Percentiles rank a stretch among this genome's conserved stretches.
Conservation (phyloP, 345 rosid genomes). For the Leavenworthia alabamica region DNA sequence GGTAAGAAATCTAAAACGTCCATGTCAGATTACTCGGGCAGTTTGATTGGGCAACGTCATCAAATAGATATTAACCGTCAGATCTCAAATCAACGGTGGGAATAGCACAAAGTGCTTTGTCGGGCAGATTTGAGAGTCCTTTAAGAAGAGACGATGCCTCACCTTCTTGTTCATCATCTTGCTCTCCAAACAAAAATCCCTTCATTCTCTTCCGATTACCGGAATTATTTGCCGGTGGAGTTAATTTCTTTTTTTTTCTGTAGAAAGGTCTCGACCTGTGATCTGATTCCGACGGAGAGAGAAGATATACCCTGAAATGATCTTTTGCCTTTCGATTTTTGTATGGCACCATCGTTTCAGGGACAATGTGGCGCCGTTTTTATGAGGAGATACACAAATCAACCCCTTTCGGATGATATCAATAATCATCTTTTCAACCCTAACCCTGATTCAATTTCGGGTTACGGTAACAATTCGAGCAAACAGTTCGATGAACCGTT, state of each 20-base stretch:
- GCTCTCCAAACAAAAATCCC: neutral
- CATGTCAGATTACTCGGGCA: conserved; percentile 19
- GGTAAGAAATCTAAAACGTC: conserved; percentile 11
- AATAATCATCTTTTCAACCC: conserved; percentile 23
- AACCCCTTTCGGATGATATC: conserved; percentile 9
- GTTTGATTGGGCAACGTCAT: conserved; percentile 20
- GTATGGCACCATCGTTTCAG: conserved; percentile 25
- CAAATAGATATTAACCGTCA: conserved; percentile 18
- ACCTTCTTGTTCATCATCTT: conserved; percentile 20
- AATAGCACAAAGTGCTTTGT: neutral
- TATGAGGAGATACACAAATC: conserved; percentile 20
- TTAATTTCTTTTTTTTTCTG: neutral
- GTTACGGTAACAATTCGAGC: conserved; percentile 30
- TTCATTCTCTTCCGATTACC: conserved; percentile 21
- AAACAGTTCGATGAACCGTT: conserved; percentile 36
- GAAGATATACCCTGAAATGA: conserved; percentile 12
- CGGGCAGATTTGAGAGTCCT: conserved; percentile 28
- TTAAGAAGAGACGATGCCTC: conserved; percentile 30
- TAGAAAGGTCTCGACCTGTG: neutral
- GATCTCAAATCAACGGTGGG: conserved; percentile 18
- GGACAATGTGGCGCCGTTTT: conserved; percentile 28
- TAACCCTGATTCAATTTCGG: conserved; percentile 49
- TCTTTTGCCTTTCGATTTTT: neutral
- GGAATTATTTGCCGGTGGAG: conserved; percentile 20
- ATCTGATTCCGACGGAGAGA: neutral